Evolutionary conservation across 371 early-diverging fungal species (phyloP).

Genomic region (Funneliformis caledonium): DNA sequence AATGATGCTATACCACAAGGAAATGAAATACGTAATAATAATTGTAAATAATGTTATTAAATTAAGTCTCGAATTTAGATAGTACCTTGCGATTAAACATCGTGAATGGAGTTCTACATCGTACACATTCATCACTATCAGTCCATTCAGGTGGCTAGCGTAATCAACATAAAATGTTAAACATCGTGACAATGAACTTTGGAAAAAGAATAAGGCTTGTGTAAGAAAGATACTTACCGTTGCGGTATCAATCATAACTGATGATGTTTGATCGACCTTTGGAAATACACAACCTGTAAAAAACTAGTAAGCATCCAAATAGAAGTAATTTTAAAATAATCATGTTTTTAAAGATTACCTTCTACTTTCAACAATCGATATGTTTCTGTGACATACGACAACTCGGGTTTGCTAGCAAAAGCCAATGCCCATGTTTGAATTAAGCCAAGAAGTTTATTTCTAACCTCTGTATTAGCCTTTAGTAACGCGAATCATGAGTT

Average conservation of each 20-base stretch:
- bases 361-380: constrained; percentile 77
- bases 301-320: constrained; percentile 43
- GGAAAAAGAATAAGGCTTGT: not conserved
- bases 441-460: constrained; percentile 68
- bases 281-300: constrained; percentile 61
- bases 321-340: constrained; percentile 42
- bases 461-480: constrained; percentile 68
- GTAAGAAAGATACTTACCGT: constrained; percentile 54
- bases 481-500: not conserved
- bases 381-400: constrained; percentile 75
- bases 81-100: constrained; percentile 86
- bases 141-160: constrained; percentile 93
- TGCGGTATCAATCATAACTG: constrained; percentile 66
- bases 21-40: not conserved
- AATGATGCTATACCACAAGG: constrained; percentile 75
- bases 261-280: constrained; percentile 54
- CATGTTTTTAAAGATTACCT: constrained; percentile 54
- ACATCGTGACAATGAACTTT: not conserved
- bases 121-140: constrained; percentile 89
- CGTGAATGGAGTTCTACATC: constrained; percentile 90
- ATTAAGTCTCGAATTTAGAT: not conserved
- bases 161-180: constrained; percentile 3
- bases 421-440: constrained; percentile 91
- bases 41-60: not conserved
- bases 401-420: constrained; percentile 72